These are phyloP conservation scores for Benincasa hispida DNA, from an alignment of 306 rosid species.

Conservation along the genomic window DNA sequence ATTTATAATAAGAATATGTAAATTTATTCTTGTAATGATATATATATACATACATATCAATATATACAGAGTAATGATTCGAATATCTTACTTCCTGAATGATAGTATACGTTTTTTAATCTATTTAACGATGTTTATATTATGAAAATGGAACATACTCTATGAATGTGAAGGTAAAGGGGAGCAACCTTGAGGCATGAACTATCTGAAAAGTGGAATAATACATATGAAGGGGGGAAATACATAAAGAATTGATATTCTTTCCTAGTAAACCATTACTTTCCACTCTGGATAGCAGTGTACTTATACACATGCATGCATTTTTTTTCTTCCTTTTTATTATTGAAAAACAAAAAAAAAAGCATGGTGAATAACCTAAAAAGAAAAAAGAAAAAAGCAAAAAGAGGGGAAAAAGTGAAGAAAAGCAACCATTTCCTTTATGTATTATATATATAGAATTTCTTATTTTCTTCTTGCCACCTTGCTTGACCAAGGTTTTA, in stretches of 20 bases:
- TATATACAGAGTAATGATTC: no score
- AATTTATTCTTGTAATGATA: no score
- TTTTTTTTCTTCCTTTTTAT: neutral
- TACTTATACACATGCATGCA: slow-evolving; percentile 1
- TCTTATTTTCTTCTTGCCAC: neutral
- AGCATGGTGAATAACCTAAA: neutral
- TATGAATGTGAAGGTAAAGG: neutral
- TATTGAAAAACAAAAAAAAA: neutral
- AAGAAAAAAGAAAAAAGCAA: neutral
- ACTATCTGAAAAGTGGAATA: neutral
- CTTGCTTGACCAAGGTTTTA: neutral
- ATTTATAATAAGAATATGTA: no score
- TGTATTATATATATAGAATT: neutral
- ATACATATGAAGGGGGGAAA: neutral
- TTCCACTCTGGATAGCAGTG: slow-evolving; percentile 7
- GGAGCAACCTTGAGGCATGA: neutral
- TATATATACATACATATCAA: no score
- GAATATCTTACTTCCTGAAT: no score
- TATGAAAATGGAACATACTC: neutral
- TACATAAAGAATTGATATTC: neutral
- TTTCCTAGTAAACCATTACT: neutral
- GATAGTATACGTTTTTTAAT: no score
- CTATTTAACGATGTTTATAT: no score
- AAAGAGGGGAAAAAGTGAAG: neutral
- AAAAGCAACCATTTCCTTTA: neutral